Evolutionary conservation across 345 rosid genomes (phyloP), one percentile per base, ranked within the genome.

Genomic region (Streptanthus diversifolius): DNA sequence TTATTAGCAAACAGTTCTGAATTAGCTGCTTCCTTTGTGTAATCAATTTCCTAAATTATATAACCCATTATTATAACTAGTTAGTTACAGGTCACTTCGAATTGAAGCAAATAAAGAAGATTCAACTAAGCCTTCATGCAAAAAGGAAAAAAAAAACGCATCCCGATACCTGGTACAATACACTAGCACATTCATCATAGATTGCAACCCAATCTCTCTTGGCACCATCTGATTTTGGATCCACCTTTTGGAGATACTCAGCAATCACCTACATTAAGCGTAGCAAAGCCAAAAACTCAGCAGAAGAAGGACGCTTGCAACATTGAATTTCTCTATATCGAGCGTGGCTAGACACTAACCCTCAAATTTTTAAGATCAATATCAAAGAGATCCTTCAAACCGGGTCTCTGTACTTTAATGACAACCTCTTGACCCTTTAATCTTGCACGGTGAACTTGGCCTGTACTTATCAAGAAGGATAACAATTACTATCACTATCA

Each of bases 141-240:
- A 32, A 13, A 37, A 32, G n/a, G 1, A 44, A 10, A 13, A 37
- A 32, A 25, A 0, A 10, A 4, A n/a, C 35, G 44, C 18, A 33
- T 39, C 7, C 24, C 8, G 0, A 1, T 78, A 91, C 99, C 93
- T 90, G 84, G 83, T 95, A 95, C 75, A 95, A 78, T 10, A 95
- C 99, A 59, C 63, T 84, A 5, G 99, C 97, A 83, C 99, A 95
- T 79, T 95, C 99, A 87, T 95, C 99, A 77, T 95, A 95, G 53
- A 95, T 95, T 15, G 99, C 96, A 85, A 95, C 97, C 97, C 99
- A 95, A 58, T 95, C 99, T 81, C 99, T 90, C 85, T 91, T 95
- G 41, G 99, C 99, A 37, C 99, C 99, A 84, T 95, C 99, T 40
- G 99, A 95, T 80, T 95, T 91, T 47, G 99, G 99, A 72, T 95